Evolutionary conservation across 2,329 filamentous ascomycete species (phyloP), one percentile per base, ranked within the genome.

Genomic region (Sphaerulina musiva): DNA sequence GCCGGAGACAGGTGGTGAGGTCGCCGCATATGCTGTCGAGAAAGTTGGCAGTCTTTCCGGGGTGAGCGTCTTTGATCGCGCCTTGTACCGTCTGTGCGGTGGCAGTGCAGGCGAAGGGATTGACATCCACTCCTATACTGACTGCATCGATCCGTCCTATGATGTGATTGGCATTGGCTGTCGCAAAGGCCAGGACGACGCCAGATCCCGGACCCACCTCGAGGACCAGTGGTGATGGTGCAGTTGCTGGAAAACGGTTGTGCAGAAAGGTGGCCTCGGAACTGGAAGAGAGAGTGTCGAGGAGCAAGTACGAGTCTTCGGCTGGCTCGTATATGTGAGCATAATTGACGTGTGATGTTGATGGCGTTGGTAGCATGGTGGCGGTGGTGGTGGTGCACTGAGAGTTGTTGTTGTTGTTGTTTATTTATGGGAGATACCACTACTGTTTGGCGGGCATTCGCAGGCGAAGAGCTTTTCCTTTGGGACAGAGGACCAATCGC

Each of bases 171-270:
- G 89, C 82, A 68, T 97, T 85, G 11, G 89, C 89, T 55, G 86
- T 82, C 47, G 88, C 75, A 72, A 98, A 98, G 52, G 85, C 88
- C 40, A 97, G 78, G n/a, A 98, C 87, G 9, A 98, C 87, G 56
- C 93, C 93, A 0, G 92, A 97, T 51, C 93, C 93, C 0, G 89
- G 85, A 53, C 93, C 93, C 59, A 96, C 77, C 74, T 98, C 93
- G 59, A 95, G 76, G 31, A 95, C 77, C 1, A 95, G 72, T 1
- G 78, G 70, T 1, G 75, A 61, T 32, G 63, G 58, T 17, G 60
- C 32, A 9, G 53, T 52, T 8, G 58, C 38, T 23, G 51, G 51
- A 68, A 95, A 95, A 42, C 80, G 81, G 4, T 72, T 54, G 14
- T 76, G 76, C 17, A 96, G 81, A 70, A 89, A 95, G 23, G 74